A percentile compares a stretch with the other conserved stretches of the same genome.
phyloP scores from a whole-genome alignment of 2,329 filamentous ascomycete genomes.

The Penicillium hesseltinei region DNA sequence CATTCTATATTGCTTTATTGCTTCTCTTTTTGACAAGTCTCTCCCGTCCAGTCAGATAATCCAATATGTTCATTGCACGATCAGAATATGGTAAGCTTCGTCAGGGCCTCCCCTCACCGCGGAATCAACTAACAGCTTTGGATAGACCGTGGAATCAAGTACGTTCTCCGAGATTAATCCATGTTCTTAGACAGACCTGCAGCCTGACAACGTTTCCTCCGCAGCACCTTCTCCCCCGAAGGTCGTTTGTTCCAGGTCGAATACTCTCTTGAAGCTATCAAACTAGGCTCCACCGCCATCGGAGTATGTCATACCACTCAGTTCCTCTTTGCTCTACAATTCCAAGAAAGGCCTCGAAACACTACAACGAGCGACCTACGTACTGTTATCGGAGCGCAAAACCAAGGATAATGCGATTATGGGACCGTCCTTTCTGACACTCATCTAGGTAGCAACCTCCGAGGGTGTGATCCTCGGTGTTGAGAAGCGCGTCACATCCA shows the following conservation, averaged over 20 bases:
- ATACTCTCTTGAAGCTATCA: slow-evolving; percentile 99
- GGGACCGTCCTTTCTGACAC: slow-evolving; percentile 17
- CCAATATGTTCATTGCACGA: slow-evolving; percentile 98
- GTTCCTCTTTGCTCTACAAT: not conserved
- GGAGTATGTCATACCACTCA: slow-evolving; percentile 57
- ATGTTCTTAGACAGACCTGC: slow-evolving; percentile 4
- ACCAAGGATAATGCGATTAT: not conserved
- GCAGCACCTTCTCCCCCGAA: slow-evolving; percentile 97
- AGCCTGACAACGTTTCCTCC: slow-evolving; percentile 24
- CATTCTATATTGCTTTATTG: slow-evolving; percentile 1
- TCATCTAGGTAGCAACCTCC: slow-evolving; percentile 71
- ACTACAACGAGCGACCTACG: not conserved
- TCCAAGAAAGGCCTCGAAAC: not conserved
- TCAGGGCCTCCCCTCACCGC: slow-evolving; percentile 21
- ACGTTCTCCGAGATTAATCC: slow-evolving; percentile 39
- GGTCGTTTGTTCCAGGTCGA: slow-evolving; percentile 99
- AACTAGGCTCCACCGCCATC: slow-evolving; percentile 97
- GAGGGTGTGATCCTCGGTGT: slow-evolving; percentile 95
- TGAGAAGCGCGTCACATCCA: slow-evolving; percentile 97
- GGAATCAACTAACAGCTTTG: slow-evolving; percentile 17
- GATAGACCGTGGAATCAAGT: slow-evolving; percentile 96
- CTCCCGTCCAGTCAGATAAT: slow-evolving; percentile 34
- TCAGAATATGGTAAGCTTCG: slow-evolving; percentile 91
- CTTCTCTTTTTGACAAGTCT: not conserved
- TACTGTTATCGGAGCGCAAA: not conserved